Percentiles rank a stretch among this genome's conserved stretches.
Evolutionary conservation across 352 stramenopile genomes (phyloP).

Genomic region (Globisporangium carolinianum): DNA sequence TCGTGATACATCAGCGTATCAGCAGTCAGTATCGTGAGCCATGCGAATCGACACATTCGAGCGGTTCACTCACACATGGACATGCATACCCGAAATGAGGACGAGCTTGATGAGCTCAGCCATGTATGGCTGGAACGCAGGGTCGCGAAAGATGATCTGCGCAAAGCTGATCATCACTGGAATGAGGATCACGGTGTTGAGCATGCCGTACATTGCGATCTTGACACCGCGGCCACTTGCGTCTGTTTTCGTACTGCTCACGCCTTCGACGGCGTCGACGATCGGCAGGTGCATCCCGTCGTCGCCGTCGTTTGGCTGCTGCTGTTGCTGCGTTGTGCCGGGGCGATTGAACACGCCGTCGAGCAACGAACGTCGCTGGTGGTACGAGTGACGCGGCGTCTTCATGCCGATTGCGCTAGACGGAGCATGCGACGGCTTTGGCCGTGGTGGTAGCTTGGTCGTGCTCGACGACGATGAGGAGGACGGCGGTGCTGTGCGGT

Average conservation of each 20-base stretch:
- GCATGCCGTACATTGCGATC: slow-evolving; percentile 80
- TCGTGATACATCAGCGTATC: too few relatives aligned
- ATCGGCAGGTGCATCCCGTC: slow-evolving; percentile 10
- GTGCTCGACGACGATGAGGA: not conserved
- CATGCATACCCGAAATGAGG: slow-evolving; percentile 46
- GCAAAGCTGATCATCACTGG: slow-evolving; percentile 90
- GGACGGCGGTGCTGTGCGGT: not conserved
- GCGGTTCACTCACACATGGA: too few relatives aligned
- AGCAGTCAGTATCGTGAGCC: not conserved
- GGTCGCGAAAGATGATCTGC: slow-evolving; percentile 93
- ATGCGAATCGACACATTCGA: not conserved
- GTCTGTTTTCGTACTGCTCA: not conserved
- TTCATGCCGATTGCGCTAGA: slow-evolving; percentile 18
- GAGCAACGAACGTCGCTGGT: slow-evolving; percentile 19
- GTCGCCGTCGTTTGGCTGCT: not conserved
- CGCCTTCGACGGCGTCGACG: not conserved
- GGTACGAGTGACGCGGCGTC: slow-evolving; percentile 49
- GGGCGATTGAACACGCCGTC: slow-evolving; percentile 2
- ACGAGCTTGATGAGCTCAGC: slow-evolving; percentile 94
- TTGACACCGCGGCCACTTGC: slow-evolving; percentile 31
- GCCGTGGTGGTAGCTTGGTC: slow-evolving; percentile 6
- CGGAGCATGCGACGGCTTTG: slow-evolving; percentile 1
- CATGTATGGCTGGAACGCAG: slow-evolving; percentile 89
- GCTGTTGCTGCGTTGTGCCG: not conserved
- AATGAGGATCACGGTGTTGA: slow-evolving; percentile 94